Percentiles rank a stretch among this genome's conserved stretches.
These are phyloP conservation scores for Pythium coloratum DNA, from an alignment of 352 stramenopile genomes.

Conservation along the genomic window DNA sequence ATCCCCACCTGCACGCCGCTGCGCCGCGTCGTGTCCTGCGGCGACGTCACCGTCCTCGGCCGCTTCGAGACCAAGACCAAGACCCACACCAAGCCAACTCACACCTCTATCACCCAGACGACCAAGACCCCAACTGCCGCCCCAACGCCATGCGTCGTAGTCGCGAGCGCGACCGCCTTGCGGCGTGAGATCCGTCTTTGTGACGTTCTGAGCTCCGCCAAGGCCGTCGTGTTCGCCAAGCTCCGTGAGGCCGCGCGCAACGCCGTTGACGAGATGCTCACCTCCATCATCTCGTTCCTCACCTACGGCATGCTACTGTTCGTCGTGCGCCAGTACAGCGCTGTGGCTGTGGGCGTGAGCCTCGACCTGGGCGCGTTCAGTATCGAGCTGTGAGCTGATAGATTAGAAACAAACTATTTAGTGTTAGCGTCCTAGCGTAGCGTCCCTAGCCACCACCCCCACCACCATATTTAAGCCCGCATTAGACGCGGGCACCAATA, in stretches of 20 bases:
- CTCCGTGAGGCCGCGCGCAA: conserved; percentile 31
- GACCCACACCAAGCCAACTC: background rate
- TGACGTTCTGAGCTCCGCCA: conserved; percentile 34
- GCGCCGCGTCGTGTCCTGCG: conserved; percentile 30
- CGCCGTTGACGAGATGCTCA: conserved; percentile 37
- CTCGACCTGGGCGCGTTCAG: conserved; percentile 42
- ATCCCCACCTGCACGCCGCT: conserved; percentile 14
- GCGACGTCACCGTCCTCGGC: background rate
- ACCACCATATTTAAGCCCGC: conserved; percentile 10
- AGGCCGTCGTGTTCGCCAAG: conserved; percentile 28
- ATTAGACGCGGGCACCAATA: background rate
- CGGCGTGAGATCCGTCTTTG: conserved; percentile 33
- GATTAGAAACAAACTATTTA: background rate
- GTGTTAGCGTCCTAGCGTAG: conserved; percentile 20
- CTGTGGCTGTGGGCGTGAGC: conserved; percentile 37
- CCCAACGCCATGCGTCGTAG: background rate
- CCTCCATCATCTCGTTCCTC: conserved; percentile 39
- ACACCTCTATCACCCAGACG: background rate
- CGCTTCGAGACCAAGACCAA: background rate
- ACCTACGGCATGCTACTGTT: conserved; percentile 41
- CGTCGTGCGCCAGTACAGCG: conserved; percentile 39
- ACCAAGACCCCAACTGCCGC: background rate
- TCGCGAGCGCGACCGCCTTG: conserved; percentile 8
- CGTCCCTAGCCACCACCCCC: background rate
- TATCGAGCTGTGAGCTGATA: conserved; percentile 34